Percentiles rank a stretch among this genome's conserved stretches.
phyloP scores from a whole-genome alignment of 2,329 filamentous ascomycete genomes.

The Trichoderma semiorbis region DNA sequence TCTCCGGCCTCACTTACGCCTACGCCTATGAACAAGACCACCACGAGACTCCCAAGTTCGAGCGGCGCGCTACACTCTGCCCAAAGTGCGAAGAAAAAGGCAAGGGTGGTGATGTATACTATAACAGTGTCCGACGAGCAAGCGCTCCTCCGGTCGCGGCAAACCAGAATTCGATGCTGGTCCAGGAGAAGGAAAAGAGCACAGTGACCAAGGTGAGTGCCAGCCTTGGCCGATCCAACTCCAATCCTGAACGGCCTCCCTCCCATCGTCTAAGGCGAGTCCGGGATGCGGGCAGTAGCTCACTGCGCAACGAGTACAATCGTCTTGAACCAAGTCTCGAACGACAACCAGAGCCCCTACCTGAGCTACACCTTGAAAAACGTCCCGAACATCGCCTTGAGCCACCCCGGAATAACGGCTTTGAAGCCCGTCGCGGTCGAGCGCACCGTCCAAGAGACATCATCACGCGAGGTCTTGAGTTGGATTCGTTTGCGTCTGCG shows the following conservation, averaged over 20 bases:
- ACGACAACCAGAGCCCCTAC: neutral
- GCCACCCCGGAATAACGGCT: neutral
- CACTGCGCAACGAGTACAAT: slow-evolving; percentile 6
- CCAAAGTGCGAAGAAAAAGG: neutral
- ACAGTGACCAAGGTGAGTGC: neutral
- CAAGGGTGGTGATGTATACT: neutral
- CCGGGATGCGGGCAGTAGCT: neutral
- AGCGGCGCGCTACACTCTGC: neutral
- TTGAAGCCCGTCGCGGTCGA: neutral
- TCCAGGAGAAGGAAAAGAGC: neutral
- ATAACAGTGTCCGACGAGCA: neutral
- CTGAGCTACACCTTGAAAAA: neutral
- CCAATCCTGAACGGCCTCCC: neutral
- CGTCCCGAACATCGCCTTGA: neutral
- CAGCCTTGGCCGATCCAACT: neutral
- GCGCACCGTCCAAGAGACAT: neutral
- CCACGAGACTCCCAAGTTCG: neutral
- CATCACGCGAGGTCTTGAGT: neutral
- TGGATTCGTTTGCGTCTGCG: neutral
- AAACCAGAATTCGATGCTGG: neutral
- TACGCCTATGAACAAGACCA: neutral
- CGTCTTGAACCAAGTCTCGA: neutral
- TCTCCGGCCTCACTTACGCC: neutral
- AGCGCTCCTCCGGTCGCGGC: neutral
- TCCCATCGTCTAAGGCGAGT: neutral